Base-by-base conservation (phyloP, 2,329 filamentous ascomycete species). In the Dactylellina leptospora region DNA sequence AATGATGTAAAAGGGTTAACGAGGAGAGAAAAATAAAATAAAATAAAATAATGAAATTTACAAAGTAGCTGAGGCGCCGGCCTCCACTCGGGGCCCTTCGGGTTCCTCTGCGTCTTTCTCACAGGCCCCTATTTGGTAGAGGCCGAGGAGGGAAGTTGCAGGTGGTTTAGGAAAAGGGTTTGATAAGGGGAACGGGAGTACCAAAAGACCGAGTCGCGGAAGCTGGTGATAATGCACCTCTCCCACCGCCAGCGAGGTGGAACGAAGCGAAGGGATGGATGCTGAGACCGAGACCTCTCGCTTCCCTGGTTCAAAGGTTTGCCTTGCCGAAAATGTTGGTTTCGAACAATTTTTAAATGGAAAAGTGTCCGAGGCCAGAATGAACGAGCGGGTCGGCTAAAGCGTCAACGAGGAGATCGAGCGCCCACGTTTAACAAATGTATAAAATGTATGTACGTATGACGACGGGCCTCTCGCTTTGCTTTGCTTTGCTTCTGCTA, bases 171-270 rank as follows among this genome's bases (percentile, higher is more conserved):
- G 44, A 38, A 54, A 51, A 16, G 11, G 61, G n/a, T n/a, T n/a
- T n/a, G 54, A 28, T 54, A 47, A 50, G 59, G 56, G 33, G 55
- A 71, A 40, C 38, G 72, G 50, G 62, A 54, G 48, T 40, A 61
- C 45, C 36, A 50, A 45, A 23, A 55, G 47, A 30, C 47, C 16
- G 50, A 56, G 36, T 22, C 44, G 40, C 62, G 53, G 58, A 69
- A 66, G 74, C 51, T 74, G 47, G 50, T 68, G 74, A 70, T 62
- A 70, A 74, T 73, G 64, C 68, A 69, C 68, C 70, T 45, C 6
- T 4, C 13, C n/a, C n/a, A 33, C 36, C 36, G 13, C 42, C 70
- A 55, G 45, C n/a, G n/a, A 62, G 58, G 68, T 68, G 50, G 51
- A 71, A 42, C 56, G 68, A 55, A 55, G 51, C 51, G 51, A 55